A percentile compares a stretch with the other conserved stretches of the same genome.
These are phyloP conservation scores for Alternaria brassicicola DNA, from an alignment of 2,329 filamentous ascomycete species.

Conservation along the genomic window DNA sequence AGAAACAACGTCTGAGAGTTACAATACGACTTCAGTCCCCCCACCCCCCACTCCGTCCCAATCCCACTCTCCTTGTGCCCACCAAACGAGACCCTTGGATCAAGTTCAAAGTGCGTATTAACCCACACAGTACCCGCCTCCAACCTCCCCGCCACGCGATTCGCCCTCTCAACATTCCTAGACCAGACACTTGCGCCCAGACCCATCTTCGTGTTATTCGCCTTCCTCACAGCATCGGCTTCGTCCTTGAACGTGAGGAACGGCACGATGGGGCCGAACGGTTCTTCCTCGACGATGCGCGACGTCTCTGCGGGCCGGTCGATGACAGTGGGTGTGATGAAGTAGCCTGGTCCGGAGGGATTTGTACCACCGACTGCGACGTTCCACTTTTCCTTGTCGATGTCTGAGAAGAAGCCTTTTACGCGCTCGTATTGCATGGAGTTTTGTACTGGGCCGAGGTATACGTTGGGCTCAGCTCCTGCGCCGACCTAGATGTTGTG, in stretches of 20 bases:
- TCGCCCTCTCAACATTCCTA: neutral
- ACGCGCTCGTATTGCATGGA: slow-evolving; percentile 53
- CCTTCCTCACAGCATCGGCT: slow-evolving; percentile 49
- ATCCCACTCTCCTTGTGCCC: too few relatives aligned
- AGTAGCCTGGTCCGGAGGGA: slow-evolving; percentile 53
- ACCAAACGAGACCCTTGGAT: too few relatives aligned
- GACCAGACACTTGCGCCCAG: slow-evolving; percentile 50
- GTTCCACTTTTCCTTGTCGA: slow-evolving; percentile 57
- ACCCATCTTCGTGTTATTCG: slow-evolving; percentile 55
- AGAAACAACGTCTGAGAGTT: neutral
- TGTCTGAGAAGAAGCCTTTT: slow-evolving; percentile 60
- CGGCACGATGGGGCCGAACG: neutral
- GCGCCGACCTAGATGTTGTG: slow-evolving; percentile 45
- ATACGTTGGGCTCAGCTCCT: slow-evolving; percentile 47
- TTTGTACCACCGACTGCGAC: slow-evolving; percentile 49
- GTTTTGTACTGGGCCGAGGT: slow-evolving; percentile 50
- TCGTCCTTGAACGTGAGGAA: slow-evolving; percentile 59
- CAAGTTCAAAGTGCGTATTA: too few relatives aligned
- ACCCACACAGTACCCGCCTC: neutral
- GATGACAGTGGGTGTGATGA: slow-evolving; percentile 63
- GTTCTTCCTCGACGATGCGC: neutral
- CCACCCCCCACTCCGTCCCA: neutral
- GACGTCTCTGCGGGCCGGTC: slow-evolving; percentile 55
- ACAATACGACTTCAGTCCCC: neutral
- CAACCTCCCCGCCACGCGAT: neutral